These are phyloP conservation scores for Cordyceps tenuipes DNA, from an alignment of 2,329 filamentous ascomycete genomes.

Conservation along the genomic window DNA sequence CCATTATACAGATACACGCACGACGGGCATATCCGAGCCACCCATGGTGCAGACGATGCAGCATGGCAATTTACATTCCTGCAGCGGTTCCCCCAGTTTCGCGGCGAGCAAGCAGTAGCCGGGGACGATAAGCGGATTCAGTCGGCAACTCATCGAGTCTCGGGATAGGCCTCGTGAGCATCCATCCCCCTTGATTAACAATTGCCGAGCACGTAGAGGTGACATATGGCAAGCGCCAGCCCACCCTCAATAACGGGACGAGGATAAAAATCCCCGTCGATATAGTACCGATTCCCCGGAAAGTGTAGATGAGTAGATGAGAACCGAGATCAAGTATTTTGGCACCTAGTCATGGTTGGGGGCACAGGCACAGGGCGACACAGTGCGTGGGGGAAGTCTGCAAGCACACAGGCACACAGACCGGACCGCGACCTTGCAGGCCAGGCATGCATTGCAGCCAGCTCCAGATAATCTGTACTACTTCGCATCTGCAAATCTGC, in stretches of 20 bases:
- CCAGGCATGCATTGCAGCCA: background rate
- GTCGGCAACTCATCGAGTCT: background rate
- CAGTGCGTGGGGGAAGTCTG: background rate
- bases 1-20: no score
- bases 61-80: background rate
- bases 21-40: no score
- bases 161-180: background rate
- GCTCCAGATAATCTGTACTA: no score
- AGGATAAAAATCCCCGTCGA: background rate
- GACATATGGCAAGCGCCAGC: background rate
- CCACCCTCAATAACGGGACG: background rate
- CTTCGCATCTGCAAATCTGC: background rate
- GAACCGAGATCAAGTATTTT: background rate
- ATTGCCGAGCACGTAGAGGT: background rate
- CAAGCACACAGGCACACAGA: background rate
- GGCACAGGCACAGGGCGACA: background rate
- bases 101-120: background rate
- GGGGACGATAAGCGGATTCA: background rate
- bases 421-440: background rate
- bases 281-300: background rate
- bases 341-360: background rate
- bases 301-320: background rate
- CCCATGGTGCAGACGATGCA: background rate
- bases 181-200: background rate
- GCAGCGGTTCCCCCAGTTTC: background rate